Conservation (phyloP, 1,284 basidiomycete species). For the Anthracocystis walkeri region DNA sequence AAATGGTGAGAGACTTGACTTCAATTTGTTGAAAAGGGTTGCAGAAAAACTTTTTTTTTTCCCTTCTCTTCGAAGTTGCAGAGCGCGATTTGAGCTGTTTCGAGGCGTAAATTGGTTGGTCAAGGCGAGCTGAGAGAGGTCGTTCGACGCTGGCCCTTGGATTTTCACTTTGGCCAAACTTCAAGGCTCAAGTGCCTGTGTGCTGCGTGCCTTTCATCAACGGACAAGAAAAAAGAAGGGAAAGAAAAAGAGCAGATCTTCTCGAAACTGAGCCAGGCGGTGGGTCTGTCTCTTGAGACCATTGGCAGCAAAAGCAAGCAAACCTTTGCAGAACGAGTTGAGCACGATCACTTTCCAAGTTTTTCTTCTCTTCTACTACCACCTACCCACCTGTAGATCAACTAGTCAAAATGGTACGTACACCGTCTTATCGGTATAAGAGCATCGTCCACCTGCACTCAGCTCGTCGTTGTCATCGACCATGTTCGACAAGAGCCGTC, state of each 20-base stretch:
- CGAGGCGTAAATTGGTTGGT: constrained; percentile 17
- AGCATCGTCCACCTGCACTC: background rate
- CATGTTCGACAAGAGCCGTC: background rate
- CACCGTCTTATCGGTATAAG: background rate
- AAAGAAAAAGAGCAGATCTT: constrained; percentile 28
- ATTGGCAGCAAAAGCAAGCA: constrained; percentile 5
- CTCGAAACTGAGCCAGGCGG: constrained; percentile 19
- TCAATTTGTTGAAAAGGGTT: background rate
- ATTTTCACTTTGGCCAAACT: background rate
- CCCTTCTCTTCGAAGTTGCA: background rate
- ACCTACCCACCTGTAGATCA: constrained; percentile 48
- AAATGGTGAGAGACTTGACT: background rate
- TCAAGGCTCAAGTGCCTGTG: constrained; percentile 8
- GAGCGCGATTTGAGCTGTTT: background rate
- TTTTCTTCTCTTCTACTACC: constrained; percentile 24
- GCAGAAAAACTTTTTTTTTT: constrained; percentile 22
- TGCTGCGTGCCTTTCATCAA: background rate
- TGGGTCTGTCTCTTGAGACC: constrained; percentile 2
- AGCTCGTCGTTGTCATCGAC: background rate
- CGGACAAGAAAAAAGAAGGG: background rate
- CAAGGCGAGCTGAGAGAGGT: background rate
- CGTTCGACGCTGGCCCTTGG: constrained; percentile 4
- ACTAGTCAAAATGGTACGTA: constrained; percentile 49
- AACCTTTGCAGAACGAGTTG: constrained; percentile 3
- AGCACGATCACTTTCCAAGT: constrained; percentile 16